Conservation (phyloP, 306 rosid species). For the Quercus wislizeni region DNA sequence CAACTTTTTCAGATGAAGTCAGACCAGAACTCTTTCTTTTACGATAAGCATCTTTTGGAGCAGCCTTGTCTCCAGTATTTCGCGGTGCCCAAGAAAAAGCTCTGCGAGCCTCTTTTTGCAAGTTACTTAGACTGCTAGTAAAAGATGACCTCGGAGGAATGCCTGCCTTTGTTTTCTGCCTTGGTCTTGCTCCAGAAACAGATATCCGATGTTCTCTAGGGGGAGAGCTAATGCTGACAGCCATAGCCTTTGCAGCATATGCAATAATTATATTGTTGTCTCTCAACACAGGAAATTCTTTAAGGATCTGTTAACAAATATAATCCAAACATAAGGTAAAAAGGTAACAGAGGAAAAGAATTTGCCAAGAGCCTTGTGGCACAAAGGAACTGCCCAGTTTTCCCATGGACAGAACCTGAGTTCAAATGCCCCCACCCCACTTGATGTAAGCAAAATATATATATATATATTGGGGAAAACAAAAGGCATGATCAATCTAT, state of each 20-base stretch:
- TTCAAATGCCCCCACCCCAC: no score
- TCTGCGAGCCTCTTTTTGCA: constrained; percentile 94
- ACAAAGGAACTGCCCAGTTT: no score
- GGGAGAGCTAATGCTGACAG: constrained; percentile 75
- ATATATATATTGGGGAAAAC: no score
- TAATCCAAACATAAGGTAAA: constrained; percentile 12
- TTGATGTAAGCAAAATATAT: no score
- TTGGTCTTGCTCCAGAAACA: constrained; percentile 73
- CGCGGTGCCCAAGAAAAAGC: constrained; percentile 97
- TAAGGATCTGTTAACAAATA: constrained; percentile 62
- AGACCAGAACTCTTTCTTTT: constrained; percentile 97
- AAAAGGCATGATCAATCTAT: neutral
- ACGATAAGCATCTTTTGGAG: constrained; percentile 83
- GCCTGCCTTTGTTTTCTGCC: constrained; percentile 75
- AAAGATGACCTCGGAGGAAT: constrained; percentile 63
- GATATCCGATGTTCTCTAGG: constrained; percentile 89
- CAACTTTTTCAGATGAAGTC: constrained; percentile 83
- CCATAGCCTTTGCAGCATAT: constrained; percentile 81
- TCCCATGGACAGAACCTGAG: constrained; percentile 4
- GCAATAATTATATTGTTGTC: constrained; percentile 70
- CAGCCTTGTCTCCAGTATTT: constrained; percentile 64
- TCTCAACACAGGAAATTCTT: constrained; percentile 86
- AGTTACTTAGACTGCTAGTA: constrained; percentile 82
- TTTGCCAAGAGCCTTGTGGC: neutral
- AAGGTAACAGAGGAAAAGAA: constrained; percentile 18